Evolutionary conservation across 257 asterid genomes (phyloP), one percentile per base, ranked within the genome.

Genomic region (Solanum lycopersicoides): DNA sequence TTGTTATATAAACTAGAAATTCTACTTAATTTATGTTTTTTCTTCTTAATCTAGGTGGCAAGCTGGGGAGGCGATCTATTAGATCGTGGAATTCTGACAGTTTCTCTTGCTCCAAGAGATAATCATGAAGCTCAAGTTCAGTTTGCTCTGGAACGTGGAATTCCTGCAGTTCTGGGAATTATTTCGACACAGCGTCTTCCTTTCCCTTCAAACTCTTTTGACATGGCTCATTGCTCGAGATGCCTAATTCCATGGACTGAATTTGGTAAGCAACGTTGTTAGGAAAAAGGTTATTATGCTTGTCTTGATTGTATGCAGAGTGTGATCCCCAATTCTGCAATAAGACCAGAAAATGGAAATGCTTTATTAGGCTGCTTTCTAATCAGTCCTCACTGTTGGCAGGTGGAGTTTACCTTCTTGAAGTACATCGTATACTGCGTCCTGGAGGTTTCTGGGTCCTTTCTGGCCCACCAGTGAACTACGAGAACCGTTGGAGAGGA

Each of bases 371-470:
- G 28, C 42, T 80, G 44, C 69, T 50, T 80, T 47, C 56, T 15
- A 53, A 86, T 80, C 15, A 13, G 25, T 83, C 45, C 28, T 79
- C 63, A 30, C 86, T 87, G 83, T 89, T 89, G 91, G 87, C 95
- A 97, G 99, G 99, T 88, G 99, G 99, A 87, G 92, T 97, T 39
- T 97, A 97, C 91, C 98, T 97, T 90, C 91, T 95, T 88, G 99
- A 97, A 90, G 88, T 97, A 56, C 94, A 95, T 53, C 98, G 99
- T 73, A 94, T 97, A 86, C 96, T 97, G 86, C 95, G 99, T 6
- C 98, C 99, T 32, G 99, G 99, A 1, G 99, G 99, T 87, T 97
- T 97, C 95, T 97, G 99, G 99, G 94, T 95, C 72, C 98, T 97
- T 44, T 97, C 99, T 0, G 99, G 99, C 7, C 99, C 99, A 16